Conservation (phyloP, 495 filamentous ascomycete genomes). For the Lichenothelia convexa region DNA sequence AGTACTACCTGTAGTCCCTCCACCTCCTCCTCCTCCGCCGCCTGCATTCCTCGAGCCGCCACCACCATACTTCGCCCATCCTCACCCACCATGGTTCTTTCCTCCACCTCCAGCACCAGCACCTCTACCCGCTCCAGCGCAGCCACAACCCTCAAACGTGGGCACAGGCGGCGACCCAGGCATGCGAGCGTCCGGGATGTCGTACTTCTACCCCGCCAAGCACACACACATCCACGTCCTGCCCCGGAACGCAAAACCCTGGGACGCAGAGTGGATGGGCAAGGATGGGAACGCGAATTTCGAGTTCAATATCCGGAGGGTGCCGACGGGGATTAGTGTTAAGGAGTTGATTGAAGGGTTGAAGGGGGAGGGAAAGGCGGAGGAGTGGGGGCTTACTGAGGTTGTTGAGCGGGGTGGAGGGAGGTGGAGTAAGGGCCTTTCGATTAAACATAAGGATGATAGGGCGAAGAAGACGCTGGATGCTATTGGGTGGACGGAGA, state of each 20-base stretch:
- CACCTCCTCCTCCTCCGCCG: no score
- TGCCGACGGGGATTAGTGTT: conserved; percentile 1
- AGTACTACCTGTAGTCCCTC: no score
- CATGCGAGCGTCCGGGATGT: no score
- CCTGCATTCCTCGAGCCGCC: no score
- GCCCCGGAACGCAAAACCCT: neutral
- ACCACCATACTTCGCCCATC: neutral
- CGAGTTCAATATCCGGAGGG: neutral
- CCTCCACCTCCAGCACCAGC: neutral
- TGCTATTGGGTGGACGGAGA: conserved; percentile 2
- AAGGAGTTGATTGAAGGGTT: neutral
- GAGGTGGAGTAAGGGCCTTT: conserved; percentile 1
- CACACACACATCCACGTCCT: neutral
- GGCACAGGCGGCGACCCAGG: no score
- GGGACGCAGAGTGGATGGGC: no score
- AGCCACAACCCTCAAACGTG: no score
- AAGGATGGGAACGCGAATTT: conserved; percentile 1
- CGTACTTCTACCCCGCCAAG: no score
- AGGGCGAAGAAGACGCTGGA: conserved; percentile 1
- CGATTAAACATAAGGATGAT: neutral
- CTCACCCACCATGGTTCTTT: neutral
- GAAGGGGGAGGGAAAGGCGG: neutral
- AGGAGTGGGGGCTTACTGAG: conserved; percentile 1
- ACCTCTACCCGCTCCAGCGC: neutral
- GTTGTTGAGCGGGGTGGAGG: conserved; percentile 1